Conservation (phyloP, 139 green algal genomes). For the Haematococcus sp. region DNA sequence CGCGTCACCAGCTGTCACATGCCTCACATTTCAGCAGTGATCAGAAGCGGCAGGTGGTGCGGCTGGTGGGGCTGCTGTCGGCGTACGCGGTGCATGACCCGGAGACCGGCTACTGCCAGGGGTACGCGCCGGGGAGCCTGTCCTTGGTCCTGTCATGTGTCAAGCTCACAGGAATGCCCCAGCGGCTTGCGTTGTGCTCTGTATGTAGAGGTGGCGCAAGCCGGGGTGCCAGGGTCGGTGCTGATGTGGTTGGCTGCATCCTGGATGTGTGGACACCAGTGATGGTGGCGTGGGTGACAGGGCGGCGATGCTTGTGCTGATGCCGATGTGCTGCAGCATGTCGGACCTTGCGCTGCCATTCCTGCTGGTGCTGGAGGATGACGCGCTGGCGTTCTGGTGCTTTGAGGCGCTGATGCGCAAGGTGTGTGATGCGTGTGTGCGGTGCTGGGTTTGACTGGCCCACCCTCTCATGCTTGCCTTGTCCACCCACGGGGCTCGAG, state of each 20-base stretch:
- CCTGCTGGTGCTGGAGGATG: slow-evolving; percentile 74
- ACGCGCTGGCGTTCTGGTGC: slow-evolving; percentile 84
- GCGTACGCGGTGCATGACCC: slow-evolving; percentile 83
- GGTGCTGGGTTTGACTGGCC: neutral
- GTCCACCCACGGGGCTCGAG: no score
- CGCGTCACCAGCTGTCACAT: slow-evolving; percentile 33
- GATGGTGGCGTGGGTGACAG: neutral
- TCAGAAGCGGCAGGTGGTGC: slow-evolving; percentile 43
- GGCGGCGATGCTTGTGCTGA: neutral
- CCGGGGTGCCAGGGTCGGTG: no score
- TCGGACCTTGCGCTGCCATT: slow-evolving; percentile 83
- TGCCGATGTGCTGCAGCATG: no score
- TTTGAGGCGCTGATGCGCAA: slow-evolving; percentile 77
- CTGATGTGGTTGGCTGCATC: no score
- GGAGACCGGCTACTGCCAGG: slow-evolving; percentile 83
- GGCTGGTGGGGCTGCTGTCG: slow-evolving; percentile 70
- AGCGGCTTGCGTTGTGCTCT: neutral
- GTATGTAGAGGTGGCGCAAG: no score
- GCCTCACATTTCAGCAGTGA: slow-evolving; percentile 37
- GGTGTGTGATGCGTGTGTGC: no score
- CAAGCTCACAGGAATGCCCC: no score
- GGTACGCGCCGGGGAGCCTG: slow-evolving; percentile 30
- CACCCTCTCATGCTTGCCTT: neutral
- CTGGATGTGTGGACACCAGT: no score
- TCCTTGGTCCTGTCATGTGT: no score